Evolutionary conservation across 306 rosid species (phyloP), one percentile per base, ranked within the genome.

Genomic region (Alnus rubra): DNA sequence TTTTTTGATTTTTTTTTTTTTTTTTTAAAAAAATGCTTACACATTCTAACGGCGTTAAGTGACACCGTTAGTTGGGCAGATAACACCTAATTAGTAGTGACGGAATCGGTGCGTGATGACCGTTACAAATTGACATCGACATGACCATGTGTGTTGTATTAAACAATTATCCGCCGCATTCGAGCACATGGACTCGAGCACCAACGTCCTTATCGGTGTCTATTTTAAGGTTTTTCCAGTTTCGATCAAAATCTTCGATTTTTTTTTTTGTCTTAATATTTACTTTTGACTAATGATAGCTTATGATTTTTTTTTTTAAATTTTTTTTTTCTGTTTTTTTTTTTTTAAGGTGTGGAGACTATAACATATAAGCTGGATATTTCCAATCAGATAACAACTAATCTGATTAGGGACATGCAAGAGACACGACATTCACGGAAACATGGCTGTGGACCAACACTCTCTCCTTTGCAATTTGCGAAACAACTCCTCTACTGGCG

Each of bases 181-280:
- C 30, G 9, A 5, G 77, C 77, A 78, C 77, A 74, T 78, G 83
- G 80, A 73, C 82, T 39, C 65, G 35, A 18, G 42, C 74, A 30
- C 49, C 10, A 55, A 59, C 35, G 80, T 82, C 76, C 44, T 33
- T 42, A 5, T 50, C 76, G 48, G 9, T 1, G 44, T 54, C 18
- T 23, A 14, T 69, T 28, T 4, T 23, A 55, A 45, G 15, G 44
- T 60, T 59, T 39, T 39, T 39, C 5, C 5, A 39, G 44, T 39
- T 39, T 39, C 4, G 44, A 39, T 39, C 44, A 39, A 39, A 39
- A 39, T 39, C 44, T 3, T 39, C 4, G 44, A 39, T 0, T 39
- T 39, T 5, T 39, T 39, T 39, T 39, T 3, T 23, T 39, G 5
- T 39, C 44, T 39, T 39, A 4, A 39, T 14, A 19, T 56, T n/a